Conservation (phyloP, 2,329 filamentous ascomycete species). For the Neoscytalidium dimidiatum region DNA sequence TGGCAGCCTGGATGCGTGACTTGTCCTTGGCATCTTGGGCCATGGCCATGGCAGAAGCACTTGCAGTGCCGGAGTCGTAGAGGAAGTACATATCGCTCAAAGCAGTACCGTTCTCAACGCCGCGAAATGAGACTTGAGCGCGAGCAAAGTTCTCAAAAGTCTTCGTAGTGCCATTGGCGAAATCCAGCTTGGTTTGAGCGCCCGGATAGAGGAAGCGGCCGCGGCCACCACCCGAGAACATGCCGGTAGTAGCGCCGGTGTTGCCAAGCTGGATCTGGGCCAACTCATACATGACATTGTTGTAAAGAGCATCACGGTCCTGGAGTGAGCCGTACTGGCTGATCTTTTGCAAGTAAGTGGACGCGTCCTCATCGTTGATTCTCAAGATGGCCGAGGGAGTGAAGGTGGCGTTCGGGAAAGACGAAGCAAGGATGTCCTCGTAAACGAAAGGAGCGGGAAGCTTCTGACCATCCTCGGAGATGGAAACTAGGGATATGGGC, state of each 20-base stretch:
- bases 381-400: constrained; percentile 52
- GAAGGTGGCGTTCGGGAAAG: constrained; percentile 43
- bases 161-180: constrained; percentile 46
- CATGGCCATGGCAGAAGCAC: background rate
- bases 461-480: constrained; percentile 58
- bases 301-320: constrained; percentile 59
- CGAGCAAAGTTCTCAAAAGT: constrained; percentile 47
- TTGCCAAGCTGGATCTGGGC: constrained; percentile 45
- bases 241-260: constrained; percentile 43
- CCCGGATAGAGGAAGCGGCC: constrained; percentile 46
- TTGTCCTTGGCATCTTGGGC: constrained; percentile 4
- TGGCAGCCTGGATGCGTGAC: constrained; percentile 6
- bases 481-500: constrained; percentile 56
- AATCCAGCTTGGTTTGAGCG: constrained; percentile 44
- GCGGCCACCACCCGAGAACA: constrained; percentile 47
- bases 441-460: constrained; percentile 61
- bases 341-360: constrained; percentile 51
- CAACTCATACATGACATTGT: constrained; percentile 49
- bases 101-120: constrained; percentile 42
- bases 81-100: constrained; percentile 42
- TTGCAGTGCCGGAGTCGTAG: constrained; percentile 21
- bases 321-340: constrained; percentile 53
- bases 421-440: constrained; percentile 47
- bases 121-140: constrained; percentile 42
- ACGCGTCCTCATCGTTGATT: constrained; percentile 60